Evolutionary conservation across 805 yeast species (phyloP).

Genomic region (Suhomyces sp.): DNA sequence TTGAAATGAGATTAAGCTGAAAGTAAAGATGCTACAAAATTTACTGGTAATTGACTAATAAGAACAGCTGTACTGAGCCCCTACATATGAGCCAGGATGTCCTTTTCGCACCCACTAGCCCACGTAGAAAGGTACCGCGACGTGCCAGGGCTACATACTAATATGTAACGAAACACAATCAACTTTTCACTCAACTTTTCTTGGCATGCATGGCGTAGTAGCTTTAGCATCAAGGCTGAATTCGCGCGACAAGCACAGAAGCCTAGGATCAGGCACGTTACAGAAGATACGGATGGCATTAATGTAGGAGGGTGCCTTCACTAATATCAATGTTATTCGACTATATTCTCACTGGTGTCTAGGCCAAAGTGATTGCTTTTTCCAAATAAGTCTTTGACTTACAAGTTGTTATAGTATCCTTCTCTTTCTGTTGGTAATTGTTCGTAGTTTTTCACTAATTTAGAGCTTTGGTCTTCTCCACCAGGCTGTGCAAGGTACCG

Average conservation of each 20-base stretch:
- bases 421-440: too few species aligned
- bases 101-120: background rate
- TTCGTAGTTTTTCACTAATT: conserved; percentile 20
- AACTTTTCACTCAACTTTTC: background rate
- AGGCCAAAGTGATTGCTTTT: too few species aligned
- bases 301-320: too few species aligned
- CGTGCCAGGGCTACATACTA: background rate
- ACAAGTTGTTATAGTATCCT: too few species aligned
- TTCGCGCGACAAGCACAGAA: background rate
- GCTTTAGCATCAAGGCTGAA: background rate
- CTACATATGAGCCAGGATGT: too few species aligned
- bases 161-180: background rate
- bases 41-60: too few species aligned
- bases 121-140: background rate
- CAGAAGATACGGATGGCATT: background rate
- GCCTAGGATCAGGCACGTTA: background rate
- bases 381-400: too few species aligned
- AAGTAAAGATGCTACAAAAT: too few species aligned
- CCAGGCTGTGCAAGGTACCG: background rate
- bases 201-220: background rate
- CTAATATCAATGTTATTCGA: too few species aligned
- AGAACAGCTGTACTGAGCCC: too few species aligned
- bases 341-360: too few species aligned
- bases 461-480: background rate
- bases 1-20: too few species aligned